Conservation (phyloP, 768 basidiomycete genomes). For the Hypholoma fasciculare region DNA sequence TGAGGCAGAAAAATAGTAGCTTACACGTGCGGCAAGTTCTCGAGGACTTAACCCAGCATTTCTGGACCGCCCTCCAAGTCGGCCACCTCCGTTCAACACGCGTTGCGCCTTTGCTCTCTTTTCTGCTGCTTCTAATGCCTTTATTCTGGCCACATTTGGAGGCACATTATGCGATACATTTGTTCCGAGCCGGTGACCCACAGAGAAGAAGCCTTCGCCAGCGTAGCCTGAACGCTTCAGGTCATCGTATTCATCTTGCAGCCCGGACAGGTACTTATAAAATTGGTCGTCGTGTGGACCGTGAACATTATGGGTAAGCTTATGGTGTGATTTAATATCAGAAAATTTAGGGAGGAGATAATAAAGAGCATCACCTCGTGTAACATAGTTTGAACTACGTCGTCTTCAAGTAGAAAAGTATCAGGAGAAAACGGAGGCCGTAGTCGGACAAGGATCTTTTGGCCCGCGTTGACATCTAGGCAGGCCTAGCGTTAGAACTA, state of each 20-base stretch:
- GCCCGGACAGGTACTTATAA: conserved; percentile 66
- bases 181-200: conserved; percentile 70
- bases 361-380: conserved; percentile 62
- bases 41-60: conserved; percentile 52
- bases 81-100: conserved; percentile 52
- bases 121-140: conserved; percentile 82
- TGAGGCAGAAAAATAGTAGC: conserved; percentile 15
- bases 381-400: conserved; percentile 82
- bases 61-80: conserved; percentile 50
- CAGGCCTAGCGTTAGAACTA: background rate
- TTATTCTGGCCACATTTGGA: conserved; percentile 59
- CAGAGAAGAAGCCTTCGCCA: conserved; percentile 87
- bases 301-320: conserved; percentile 90
- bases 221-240: conserved; percentile 80
- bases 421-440: conserved; percentile 68
- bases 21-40: conserved; percentile 72
- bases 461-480: conserved; percentile 74
- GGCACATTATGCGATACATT: conserved; percentile 70
- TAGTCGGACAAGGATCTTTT: conserved; percentile 82
- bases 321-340: background rate
- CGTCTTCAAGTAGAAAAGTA: conserved; percentile 74
- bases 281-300: conserved; percentile 89
- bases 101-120: conserved; percentile 51
- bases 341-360: background rate
- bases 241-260: conserved; percentile 85